Conservation (phyloP, 495 filamentous ascomycete species). For the Immersiella caudata region DNA sequence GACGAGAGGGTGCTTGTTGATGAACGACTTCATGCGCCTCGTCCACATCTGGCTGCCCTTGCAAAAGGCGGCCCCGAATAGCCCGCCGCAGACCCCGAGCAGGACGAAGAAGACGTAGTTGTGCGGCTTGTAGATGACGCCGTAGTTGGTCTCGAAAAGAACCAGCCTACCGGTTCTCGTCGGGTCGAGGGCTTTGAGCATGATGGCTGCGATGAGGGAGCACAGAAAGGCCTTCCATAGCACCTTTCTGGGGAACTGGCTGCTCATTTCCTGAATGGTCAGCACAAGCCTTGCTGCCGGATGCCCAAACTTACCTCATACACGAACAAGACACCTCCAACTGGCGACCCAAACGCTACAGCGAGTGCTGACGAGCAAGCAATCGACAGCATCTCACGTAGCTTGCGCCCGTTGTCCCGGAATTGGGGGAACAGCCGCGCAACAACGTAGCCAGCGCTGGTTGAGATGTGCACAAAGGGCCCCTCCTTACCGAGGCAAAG, state of each 20-base stretch:
- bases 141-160: slow-evolving; percentile 63
- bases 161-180: slow-evolving; percentile 60
- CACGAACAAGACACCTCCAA: slow-evolving; percentile 60
- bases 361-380: slow-evolving; percentile 58
- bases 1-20: slow-evolving; percentile 57
- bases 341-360: slow-evolving; percentile 64
- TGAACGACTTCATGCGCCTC: slow-evolving; percentile 51
- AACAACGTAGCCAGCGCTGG: slow-evolving; percentile 59
- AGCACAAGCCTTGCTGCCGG: not conserved
- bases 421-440: slow-evolving; percentile 56
- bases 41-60: slow-evolving; percentile 59
- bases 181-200: slow-evolving; percentile 60
- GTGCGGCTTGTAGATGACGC: slow-evolving; percentile 52
- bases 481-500: slow-evolving; percentile 65
- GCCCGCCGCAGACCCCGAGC: slow-evolving; percentile 57
- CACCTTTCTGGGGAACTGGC: slow-evolving; percentile 56
- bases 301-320: slow-evolving; percentile 42
- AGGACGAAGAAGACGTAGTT: slow-evolving; percentile 61
- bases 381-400: slow-evolving; percentile 59
- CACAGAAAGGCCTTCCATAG: slow-evolving; percentile 62
- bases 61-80: slow-evolving; percentile 61
- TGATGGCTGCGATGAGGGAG: slow-evolving; percentile 55
- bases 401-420: slow-evolving; percentile 53
- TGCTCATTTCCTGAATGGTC: slow-evolving; percentile 49
- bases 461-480: slow-evolving; percentile 62